Base-by-base conservation (phyloP, 176 grass and related monocot genomes). In the Eleusine indica region DNA sequence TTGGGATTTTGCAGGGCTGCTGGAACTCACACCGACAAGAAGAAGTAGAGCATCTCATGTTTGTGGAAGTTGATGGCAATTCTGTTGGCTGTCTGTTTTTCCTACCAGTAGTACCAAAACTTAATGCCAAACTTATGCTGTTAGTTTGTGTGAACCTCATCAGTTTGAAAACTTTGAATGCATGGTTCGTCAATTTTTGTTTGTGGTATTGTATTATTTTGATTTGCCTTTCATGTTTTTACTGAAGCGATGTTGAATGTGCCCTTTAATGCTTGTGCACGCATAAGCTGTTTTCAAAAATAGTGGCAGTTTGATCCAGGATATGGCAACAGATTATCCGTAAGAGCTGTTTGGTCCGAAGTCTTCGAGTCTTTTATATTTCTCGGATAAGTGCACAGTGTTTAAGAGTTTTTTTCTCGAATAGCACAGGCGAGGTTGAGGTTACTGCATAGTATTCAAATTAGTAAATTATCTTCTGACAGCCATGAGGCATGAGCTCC, bases 11-110 rank as follows among this genome's bases (percentile, higher is more conserved):
- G 29, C 74, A 90, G 88, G 22, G 83, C 88, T 17, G 88, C 74
- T 54, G 88, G 84, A 28, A 71, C 65, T 64, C 82, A 84, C 82
- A 85, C 88, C 0, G 88, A 90, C 2, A 90, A 90, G 84, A 90
- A 90, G 84, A 90, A 90, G 54, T 90, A 90, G 84, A 90, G 69
- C 22, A 63, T 83, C 53, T 73, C 52, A n/a, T 28, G 68, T 16
- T 42, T 62, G 2, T 28, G 28, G 13, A 83, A 68, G 74, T 82
- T 61, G 17, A 82, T 49, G 22, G 32, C 52, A 35, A 52, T 42
- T 29, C 62, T 68, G 39, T 64, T 43, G 60, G 60, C 40, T 51
- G 30, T 74, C 57, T 75, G 83, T 86, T 79, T 40, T 68, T 75
- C 79, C 43, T 5, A 47, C 44, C 8, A 82, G 68, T 90, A 90